Conservation (phyloP, 164 flowering plant genomes). For the Vitis cinerea region DNA sequence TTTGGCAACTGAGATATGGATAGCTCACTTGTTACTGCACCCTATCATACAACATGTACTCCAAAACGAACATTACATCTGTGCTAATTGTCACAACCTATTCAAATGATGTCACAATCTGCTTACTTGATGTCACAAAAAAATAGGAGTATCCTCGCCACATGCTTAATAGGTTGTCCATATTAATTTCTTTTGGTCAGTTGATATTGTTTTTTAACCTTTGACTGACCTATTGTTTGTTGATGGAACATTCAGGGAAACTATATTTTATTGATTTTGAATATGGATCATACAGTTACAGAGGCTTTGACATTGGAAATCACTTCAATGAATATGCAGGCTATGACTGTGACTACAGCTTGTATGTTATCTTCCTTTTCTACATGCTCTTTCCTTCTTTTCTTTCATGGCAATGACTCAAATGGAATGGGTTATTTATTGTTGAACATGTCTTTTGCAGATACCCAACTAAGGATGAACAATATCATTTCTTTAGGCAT, state of each 20-base stretch:
- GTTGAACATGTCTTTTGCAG: slow-evolving; percentile 36
- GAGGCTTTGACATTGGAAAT: slow-evolving; percentile 97
- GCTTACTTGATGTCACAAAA: too few relatives aligned
- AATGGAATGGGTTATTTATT: slow-evolving; percentile 1
- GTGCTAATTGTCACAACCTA: too few relatives aligned
- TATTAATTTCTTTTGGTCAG: background rate
- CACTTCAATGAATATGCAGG: slow-evolving; percentile 99
- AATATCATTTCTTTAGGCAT: slow-evolving; percentile 87
- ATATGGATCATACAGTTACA: slow-evolving; percentile 89
- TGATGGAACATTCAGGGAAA: slow-evolving; percentile 48
- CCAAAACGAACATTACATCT: too few relatives aligned
- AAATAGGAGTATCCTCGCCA: too few relatives aligned
- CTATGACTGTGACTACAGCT: slow-evolving; percentile 87
- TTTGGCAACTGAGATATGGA: too few relatives aligned
- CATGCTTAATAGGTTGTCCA: too few relatives aligned
- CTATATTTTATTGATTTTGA: slow-evolving; percentile 95
- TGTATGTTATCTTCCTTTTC: slow-evolving; percentile 46
- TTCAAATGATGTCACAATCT: too few relatives aligned
- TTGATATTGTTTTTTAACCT: background rate
- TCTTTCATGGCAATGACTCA: too few relatives aligned
- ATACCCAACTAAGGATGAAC: slow-evolving; percentile 81
- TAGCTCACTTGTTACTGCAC: too few relatives aligned
- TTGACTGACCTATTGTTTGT: slow-evolving; percentile 11
- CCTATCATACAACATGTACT: too few relatives aligned
- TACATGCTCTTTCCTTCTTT: slow-evolving; percentile 3